Evolutionary conservation across 2,329 filamentous ascomycete genomes (phyloP), one percentile per base, ranked within the genome.

Genomic region (Didymella exigua): DNA sequence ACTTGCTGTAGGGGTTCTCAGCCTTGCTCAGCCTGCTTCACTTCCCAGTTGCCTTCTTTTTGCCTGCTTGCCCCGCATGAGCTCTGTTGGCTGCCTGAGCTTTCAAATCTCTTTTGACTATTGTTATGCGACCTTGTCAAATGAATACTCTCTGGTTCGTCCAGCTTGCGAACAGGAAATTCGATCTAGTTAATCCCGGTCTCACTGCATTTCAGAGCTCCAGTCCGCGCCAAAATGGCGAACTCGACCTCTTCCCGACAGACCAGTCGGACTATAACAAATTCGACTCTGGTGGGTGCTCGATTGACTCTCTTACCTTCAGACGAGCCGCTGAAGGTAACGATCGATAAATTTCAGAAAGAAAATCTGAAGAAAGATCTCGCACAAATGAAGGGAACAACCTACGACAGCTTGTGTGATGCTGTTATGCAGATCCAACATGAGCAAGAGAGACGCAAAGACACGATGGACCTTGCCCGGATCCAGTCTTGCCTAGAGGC

Each of bases 401-500:
- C 61, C 1, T 64, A 64, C 27, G 60, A 63, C 2, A 30, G 52
- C 4, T 26, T 71, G 11, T 50, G 54, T 24, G 26, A 46, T 5
- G 56, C 62, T 1, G 49, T 70, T 0, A 16, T 40, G 6, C 49
- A 42, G 2, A 60, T 69, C 16, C 56, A 61, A 23, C 18, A 59
- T 9, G 54, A 62, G 23, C 65, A 69, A 40, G 51, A 68, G 10
- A 52, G 41, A 2, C 34, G 41, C 2, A 60, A 58, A 16, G 55
- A 42, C 1, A 54, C 65, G 55, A 58, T 53, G 42, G 60, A 66
- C 16, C 21, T 70, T 7, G 33, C 38, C 16, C 66, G 65, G 5
- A 60, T 65, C 13, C 56, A 31, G 41, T 61, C n/a, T 42, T 70
- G 44, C 34, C 51, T 69, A 5, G 66, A 75, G 49, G 70, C 72